Conservation (phyloP, 192 early-diverging fungal genomes). For the Coemansia sp. region DNA sequence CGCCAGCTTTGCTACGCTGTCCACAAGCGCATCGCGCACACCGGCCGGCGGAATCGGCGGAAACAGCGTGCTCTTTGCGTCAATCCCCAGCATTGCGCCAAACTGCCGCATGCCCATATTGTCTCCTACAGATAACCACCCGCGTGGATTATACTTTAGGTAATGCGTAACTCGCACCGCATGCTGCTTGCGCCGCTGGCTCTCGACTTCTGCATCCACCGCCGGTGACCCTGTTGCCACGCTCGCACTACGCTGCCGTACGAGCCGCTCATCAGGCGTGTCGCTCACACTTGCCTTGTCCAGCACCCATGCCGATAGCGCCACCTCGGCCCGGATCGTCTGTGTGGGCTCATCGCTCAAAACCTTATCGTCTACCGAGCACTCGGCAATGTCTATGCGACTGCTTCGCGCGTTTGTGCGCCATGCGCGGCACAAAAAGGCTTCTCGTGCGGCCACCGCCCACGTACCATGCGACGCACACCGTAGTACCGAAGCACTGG, state of each 20-base stretch:
- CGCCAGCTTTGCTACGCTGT: conserved; percentile 13
- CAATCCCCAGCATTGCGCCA: conserved; percentile 17
- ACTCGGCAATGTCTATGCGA: conserved; percentile 46
- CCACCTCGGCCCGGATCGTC: conserved; percentile 25
- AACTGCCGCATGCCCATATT: not conserved
- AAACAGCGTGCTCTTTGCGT: conserved; percentile 2
- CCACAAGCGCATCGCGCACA: conserved; percentile 9
- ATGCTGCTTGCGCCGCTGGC: conserved; percentile 35
- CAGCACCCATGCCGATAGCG: conserved; percentile 41
- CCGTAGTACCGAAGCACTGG: conserved; percentile 8
- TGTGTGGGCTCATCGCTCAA: not conserved
- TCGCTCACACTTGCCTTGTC: conserved; percentile 23
- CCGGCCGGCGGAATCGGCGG: conserved; percentile 22
- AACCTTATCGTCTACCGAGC: conserved; percentile 12
- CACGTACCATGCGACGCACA: conserved; percentile 23
- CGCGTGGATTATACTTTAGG: conserved; percentile 34
- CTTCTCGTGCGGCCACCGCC: conserved; percentile 35
- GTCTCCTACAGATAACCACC: conserved; percentile 29
- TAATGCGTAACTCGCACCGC: conserved; percentile 39
- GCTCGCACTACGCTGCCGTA: conserved; percentile 5
- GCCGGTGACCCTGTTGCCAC: conserved; percentile 31
- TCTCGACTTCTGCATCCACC: conserved; percentile 32
- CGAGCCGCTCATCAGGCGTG: not conserved
- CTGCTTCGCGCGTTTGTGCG: conserved; percentile 21
- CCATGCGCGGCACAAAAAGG: conserved; percentile 40